Evolutionary conservation across 352 stramenopile species (phyloP).

Genomic region (Phytophthora kernoviae): DNA sequence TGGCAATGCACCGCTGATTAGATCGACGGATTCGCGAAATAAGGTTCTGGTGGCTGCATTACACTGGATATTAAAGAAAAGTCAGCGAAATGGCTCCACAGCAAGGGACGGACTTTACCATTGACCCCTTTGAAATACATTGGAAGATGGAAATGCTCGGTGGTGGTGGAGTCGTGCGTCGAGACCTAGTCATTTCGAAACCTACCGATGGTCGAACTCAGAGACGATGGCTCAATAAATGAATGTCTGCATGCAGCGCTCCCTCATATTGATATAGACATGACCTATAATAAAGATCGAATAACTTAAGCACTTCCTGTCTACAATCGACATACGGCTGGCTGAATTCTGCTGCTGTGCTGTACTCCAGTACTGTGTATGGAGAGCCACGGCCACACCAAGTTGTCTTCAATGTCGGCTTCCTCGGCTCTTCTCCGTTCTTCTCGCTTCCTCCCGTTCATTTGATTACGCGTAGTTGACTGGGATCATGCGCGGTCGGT

Average conservation of each 20-base stretch:
- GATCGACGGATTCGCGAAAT: no score
- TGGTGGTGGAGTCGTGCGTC: no score
- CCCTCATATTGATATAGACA: no score
- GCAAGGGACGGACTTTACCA: neutral
- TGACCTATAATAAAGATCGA: no score
- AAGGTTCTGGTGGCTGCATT: constrained; percentile 9
- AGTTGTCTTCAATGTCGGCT: neutral
- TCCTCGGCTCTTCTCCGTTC: no score
- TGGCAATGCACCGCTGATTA: no score
- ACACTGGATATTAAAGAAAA: constrained; percentile 15
- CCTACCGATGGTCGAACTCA: no score
- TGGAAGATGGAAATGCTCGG: neutral
- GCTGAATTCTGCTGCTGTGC: no score
- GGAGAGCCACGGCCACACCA: constrained; percentile 13
- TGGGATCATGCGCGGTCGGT: constrained; percentile 49
- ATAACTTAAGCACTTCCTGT: constrained; percentile 30
- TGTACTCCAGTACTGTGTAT: no score
- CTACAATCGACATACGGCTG: neutral
- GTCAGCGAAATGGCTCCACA: neutral
- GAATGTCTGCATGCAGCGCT: no score
- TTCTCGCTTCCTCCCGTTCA: constrained; percentile 6
- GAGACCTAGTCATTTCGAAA: no score
- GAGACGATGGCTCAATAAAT: no score
- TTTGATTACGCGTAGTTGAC: constrained; percentile 49
- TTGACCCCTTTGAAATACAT: neutral